Evolutionary conservation across 129 eudicot genomes (phyloP).

Genomic region (Flaveria trinervia): DNA sequence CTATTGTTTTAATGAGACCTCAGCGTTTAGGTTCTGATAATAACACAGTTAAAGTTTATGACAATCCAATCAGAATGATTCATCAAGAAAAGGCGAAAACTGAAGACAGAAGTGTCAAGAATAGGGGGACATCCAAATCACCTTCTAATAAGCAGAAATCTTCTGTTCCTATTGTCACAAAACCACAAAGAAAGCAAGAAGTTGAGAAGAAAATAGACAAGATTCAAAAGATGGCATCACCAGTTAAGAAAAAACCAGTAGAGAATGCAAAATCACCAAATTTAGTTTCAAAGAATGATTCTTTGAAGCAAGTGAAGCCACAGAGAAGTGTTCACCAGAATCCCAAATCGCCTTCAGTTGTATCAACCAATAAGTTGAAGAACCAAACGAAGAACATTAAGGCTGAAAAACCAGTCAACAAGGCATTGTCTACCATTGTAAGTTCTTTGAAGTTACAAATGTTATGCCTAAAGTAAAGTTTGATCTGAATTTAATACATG

Average conservation of each 20-base stretch:
- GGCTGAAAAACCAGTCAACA: conserved; percentile 36
- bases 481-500: conserved; percentile 16
- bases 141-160: conserved; percentile 42
- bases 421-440: conserved; percentile 27
- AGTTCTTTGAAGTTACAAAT: conserved; percentile 30
- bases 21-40: conserved; percentile 36
- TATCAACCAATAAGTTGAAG: conserved; percentile 31
- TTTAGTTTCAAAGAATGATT: conserved; percentile 18
- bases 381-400: conserved; percentile 41
- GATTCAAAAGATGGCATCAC: conserved; percentile 42
- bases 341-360: conserved; percentile 29
- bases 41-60: conserved; percentile 28
- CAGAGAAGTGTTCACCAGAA: conserved; percentile 30
- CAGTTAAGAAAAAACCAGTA: conserved; percentile 35
- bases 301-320: conserved; percentile 34
- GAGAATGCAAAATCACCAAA: conserved; percentile 46
- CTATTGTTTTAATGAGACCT: conserved; percentile 75
- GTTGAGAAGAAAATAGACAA: conserved; percentile 51
- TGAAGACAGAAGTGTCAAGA: conserved; percentile 31
- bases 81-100: conserved; percentile 43
- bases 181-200: conserved; percentile 46
- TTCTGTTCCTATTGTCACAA: conserved; percentile 34
- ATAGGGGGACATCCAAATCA: conserved; percentile 34
- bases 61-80: conserved; percentile 37
- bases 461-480: not conserved